Percentiles rank a stretch among this genome's conserved stretches.
These are phyloP conservation scores for Ogataea naganishii DNA, from an alignment of 805 yeast genomes.

Conservation along the genomic window DNA sequence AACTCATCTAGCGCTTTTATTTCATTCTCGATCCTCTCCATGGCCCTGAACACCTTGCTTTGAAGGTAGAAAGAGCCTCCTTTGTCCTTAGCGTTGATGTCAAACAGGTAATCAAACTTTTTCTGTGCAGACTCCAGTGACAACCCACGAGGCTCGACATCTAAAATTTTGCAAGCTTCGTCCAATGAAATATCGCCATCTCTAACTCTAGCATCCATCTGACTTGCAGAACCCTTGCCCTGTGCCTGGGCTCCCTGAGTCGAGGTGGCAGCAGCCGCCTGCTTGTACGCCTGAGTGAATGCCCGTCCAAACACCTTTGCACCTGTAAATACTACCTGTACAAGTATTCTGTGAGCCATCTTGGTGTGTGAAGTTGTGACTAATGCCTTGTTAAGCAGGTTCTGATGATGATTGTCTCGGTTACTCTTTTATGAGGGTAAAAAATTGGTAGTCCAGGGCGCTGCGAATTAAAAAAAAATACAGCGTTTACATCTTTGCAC, in stretches of 20 bases:
- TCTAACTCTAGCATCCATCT: slow-evolving; percentile 39
- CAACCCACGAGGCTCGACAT: slow-evolving; percentile 55
- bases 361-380: too few species aligned
- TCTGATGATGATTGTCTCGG: too few species aligned
- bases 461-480: too few species aligned
- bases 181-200: slow-evolving; percentile 75
- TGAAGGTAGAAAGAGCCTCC: slow-evolving; percentile 95
- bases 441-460: too few species aligned
- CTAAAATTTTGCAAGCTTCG: slow-evolving; percentile 87
- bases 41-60: slow-evolving; percentile 87
- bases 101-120: slow-evolving; percentile 76
- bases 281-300: slow-evolving; percentile 92
- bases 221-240: too few species aligned
- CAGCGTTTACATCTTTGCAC: too few species aligned
- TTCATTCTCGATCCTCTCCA: slow-evolving; percentile 83
- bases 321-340: slow-evolving; percentile 87
- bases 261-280: slow-evolving; percentile 91
- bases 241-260: slow-evolving; percentile 48
- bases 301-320: slow-evolving; percentile 95
- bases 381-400: too few species aligned
- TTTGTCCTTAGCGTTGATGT: slow-evolving; percentile 84
- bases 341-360: slow-evolving; percentile 88
- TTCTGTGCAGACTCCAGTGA: slow-evolving; percentile 50
- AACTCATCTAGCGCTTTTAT: slow-evolving; percentile 46
- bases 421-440: too few species aligned